Percentiles rank a stretch among this genome's conserved stretches.
These are phyloP conservation scores for Zalaria sp. DNA, from an alignment of 2,329 filamentous ascomycete species.

Conservation along the genomic window DNA sequence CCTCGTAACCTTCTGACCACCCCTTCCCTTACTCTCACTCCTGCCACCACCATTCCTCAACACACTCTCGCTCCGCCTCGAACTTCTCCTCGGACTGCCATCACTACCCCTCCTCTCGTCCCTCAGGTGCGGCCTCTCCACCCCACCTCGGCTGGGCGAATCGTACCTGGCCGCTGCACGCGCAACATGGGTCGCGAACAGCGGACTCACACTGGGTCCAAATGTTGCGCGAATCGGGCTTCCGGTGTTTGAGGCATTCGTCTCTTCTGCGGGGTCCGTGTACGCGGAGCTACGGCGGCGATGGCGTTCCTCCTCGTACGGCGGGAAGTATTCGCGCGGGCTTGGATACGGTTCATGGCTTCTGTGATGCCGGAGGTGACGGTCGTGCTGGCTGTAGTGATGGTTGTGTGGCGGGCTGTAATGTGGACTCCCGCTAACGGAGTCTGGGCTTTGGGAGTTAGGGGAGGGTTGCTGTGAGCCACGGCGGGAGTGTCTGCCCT, in stretches of 20 bases:
- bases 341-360: slow-evolving; percentile 27
- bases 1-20: slow-evolving; percentile 1
- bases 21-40: not conserved
- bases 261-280: slow-evolving; percentile 7
- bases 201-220: slow-evolving; percentile 28
- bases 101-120: not conserved
- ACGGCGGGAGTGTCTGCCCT: slow-evolving; percentile 3
- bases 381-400: slow-evolving; percentile 17
- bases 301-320: slow-evolving; percentile 8
- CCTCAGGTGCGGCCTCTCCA: not conserved
- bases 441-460: slow-evolving; percentile 1
- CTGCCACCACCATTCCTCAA: not conserved
- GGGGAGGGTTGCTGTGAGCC: slow-evolving; percentile 3
- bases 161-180: slow-evolving; percentile 2
- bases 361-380: slow-evolving; percentile 24
- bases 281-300: slow-evolving; percentile 4
- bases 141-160: not conserved
- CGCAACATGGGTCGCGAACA: slow-evolving; percentile 33
- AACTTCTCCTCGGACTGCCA: not conserved
- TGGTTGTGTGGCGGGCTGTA: slow-evolving; percentile 14
- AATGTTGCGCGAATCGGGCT: slow-evolving; percentile 18
- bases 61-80: not conserved
- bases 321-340: slow-evolving; percentile 15
- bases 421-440: slow-evolving; percentile 1
- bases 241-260: slow-evolving; percentile 8